A percentile compares a stretch with the other conserved stretches of the same genome.
Evolutionary conservation across 305 asterid species (phyloP).

Genomic region (Lippia alba): DNA sequence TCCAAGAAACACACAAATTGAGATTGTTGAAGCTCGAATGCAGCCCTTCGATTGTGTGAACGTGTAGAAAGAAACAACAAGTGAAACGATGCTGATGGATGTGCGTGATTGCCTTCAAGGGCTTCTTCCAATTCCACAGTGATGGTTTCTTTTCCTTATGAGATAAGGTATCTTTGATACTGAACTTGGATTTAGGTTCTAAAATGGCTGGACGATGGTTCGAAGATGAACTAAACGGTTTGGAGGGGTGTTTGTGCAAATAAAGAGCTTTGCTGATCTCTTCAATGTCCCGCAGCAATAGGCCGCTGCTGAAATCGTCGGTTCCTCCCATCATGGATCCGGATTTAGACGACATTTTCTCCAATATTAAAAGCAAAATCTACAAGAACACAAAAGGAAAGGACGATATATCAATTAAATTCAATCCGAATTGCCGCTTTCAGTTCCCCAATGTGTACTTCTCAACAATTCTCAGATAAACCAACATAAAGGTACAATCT

Average conservation of each 20-base stretch:
- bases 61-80: constrained; percentile 66
- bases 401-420: not conserved
- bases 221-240: constrained; percentile 37
- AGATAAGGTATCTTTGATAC: constrained; percentile 31
- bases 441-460: not conserved
- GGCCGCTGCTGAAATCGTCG: constrained; percentile 46
- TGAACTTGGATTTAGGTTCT: constrained; percentile 26
- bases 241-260: constrained; percentile 40
- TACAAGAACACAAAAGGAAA: not conserved
- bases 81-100: constrained; percentile 46
- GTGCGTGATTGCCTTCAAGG: constrained; percentile 60
- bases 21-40: constrained; percentile 55
- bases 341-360: constrained; percentile 32
- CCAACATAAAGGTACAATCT: not conserved
- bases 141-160: constrained; percentile 61
- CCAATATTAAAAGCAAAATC: constrained; percentile 24
- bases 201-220: constrained; percentile 25
- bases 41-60: constrained; percentile 61
- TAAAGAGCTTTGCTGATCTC: constrained; percentile 67
- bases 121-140: constrained; percentile 75
- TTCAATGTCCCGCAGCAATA: constrained; percentile 59
- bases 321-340: constrained; percentile 31
- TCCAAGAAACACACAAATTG: constrained; percentile 60
- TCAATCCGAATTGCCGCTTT: not conserved
- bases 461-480: not conserved